Conservation (phyloP, 306 rosid genomes). For the Dryas octopetala region DNA sequence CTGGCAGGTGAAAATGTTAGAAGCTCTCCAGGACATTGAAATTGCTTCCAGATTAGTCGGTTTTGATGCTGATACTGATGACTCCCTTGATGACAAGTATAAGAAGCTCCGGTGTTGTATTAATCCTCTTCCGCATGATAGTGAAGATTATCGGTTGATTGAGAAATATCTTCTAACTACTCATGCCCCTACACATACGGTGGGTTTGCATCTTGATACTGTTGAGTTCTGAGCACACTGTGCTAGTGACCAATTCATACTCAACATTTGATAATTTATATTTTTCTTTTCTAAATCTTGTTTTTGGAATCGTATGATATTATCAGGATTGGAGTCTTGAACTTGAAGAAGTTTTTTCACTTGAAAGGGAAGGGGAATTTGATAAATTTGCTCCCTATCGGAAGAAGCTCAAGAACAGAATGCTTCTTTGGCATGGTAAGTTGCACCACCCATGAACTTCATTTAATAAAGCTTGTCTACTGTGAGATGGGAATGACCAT, state of each 20-base stretch:
- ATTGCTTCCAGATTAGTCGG: conserved; percentile 97
- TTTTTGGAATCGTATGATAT: conserved; percentile 25
- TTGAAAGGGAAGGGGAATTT: conserved; percentile 84
- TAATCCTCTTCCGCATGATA: conserved; percentile 74
- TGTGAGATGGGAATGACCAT: not conserved
- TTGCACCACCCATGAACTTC: conserved; percentile 13
- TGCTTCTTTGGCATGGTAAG: conserved; percentile 99
- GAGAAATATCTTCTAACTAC: conserved; percentile 83
- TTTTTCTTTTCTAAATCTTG: not conserved
- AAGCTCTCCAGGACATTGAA: conserved; percentile 98
- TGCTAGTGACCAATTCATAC: conserved; percentile 10
- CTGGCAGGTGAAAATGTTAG: conserved; percentile 94
- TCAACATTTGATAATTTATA: not conserved
- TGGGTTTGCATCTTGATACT: conserved; percentile 36
- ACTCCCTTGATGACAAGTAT: conserved; percentile 88
- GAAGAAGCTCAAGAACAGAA: conserved; percentile 69
- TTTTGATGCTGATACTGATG: conserved; percentile 71
- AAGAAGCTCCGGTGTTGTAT: conserved; percentile 78
- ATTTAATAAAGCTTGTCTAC: not conserved
- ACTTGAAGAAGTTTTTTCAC: conserved; percentile 89
- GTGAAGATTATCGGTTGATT: conserved; percentile 74
- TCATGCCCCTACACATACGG: conserved; percentile 97
- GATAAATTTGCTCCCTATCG: conserved; percentile 68
- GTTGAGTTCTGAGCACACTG: not conserved
- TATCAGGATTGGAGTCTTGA: conserved; percentile 94